Evolutionary conservation across 2,329 filamentous ascomycete genomes (phyloP).

Genomic region (Fusarium globosum): DNA sequence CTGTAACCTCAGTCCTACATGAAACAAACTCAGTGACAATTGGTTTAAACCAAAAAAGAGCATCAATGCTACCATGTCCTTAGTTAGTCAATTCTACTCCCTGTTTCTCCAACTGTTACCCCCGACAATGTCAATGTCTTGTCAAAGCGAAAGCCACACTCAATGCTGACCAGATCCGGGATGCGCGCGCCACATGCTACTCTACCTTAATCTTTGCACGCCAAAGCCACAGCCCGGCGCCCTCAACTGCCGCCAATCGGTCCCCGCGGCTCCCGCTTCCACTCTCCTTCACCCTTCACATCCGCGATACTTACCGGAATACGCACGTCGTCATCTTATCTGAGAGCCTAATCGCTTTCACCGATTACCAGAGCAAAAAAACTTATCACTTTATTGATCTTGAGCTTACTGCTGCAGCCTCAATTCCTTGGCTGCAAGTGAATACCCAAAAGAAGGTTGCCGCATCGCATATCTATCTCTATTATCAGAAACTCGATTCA

Average conservation of each 20-base stretch:
- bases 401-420: background rate
- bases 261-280: slow-evolving; percentile 28
- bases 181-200: slow-evolving; percentile 13
- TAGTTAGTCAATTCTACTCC: background rate
- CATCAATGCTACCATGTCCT: background rate
- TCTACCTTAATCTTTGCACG: background rate
- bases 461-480: background rate
- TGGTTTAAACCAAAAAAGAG: background rate
- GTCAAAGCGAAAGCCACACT: slow-evolving; percentile 6
- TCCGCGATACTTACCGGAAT: background rate
- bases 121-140: background rate
- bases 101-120: background rate
- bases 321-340: slow-evolving; percentile 3
- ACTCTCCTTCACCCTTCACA: slow-evolving; percentile 3
- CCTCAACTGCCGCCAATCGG: slow-evolving; percentile 12
- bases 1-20: background rate
- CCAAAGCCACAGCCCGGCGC: slow-evolving; percentile 25
- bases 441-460: background rate
- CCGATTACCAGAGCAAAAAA: background rate
- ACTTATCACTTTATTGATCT: background rate
- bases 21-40: background rate
- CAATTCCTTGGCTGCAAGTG: background rate
- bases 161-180: background rate
- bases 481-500: background rate
- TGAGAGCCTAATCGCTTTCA: background rate